Base-by-base conservation (phyloP, 306 rosid genomes). In the Rosa persica region DNA sequence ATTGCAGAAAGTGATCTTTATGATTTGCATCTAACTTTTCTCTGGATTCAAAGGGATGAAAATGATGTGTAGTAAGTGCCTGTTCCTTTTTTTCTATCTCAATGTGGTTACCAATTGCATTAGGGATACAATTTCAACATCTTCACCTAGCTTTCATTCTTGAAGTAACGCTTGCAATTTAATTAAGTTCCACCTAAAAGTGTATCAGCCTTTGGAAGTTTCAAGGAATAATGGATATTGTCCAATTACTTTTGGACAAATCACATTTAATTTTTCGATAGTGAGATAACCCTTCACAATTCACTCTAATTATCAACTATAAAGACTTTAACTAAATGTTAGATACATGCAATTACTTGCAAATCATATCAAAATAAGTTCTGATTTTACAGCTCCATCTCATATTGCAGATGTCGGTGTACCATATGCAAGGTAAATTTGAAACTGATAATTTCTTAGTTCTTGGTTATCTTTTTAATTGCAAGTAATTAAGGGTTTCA, bases 11-110 rank as follows among this genome's bases (percentile, higher is more conserved):
- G 67, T 71, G 34, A 66, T 44, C 54, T 76, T 85, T 89, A 83
- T 86, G 85, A 85, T 76, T 77, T 80, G 70, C 91, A 89, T 82
- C 88, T 36, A 83, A 83, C 84, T 80, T 77, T 76, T 83, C 62
- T 46, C 75, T 78, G 80, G 83, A 78, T 80, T 86, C 72, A 83
- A 80, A 76, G 87, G 36, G 79, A 73, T 78, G 88, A 89, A 81
- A 91, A 83, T 69, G 89, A 83, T 83, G 85, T 30, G 44, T 36
- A 30, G 12, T 72, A 19, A 65, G 80, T 83, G 47, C 67, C 19
- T 77, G 57, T 54, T 61, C 76, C 68, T 68, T 22, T 65, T 47
- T 11, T 52, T 22, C 65, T 36, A 66, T 66, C 44, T 38, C 70
- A 38, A 13, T 47, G 9, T 57, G 47, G 47, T 46, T 36, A 73